Evolutionary conservation across 2,329 filamentous ascomycete species (phyloP), one percentile per base, ranked within the genome.

Genomic region (Arthrobotrys megalospora): DNA sequence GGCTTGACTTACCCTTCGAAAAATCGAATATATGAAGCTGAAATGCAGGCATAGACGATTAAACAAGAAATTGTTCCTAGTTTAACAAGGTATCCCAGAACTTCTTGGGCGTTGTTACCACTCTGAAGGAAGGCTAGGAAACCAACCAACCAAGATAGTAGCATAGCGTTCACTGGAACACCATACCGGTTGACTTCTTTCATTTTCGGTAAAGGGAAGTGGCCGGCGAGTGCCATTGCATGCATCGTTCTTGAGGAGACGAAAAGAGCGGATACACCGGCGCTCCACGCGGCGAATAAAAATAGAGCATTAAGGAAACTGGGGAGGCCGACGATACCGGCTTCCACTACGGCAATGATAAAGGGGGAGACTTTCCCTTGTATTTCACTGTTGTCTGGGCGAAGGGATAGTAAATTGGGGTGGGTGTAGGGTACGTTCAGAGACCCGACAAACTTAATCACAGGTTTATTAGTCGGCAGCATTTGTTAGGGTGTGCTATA

Each of bases 231-330:
- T 73, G 86, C 85, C 63, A 87, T 82, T 0, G 85, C 85, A 81
- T 86, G 85, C 16, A 86, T 81, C 7, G 85, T 81, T 64, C 86
- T 82, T 11, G 84, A 85, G 21, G 85, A 84, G 45, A 85, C 83
- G 80, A 86, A 86, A 34, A 86, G 82, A 7, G 83, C 83, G 75
- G 85, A 86, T 67, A 86, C 84, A 0, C 84, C 85, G 8, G 84
- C 84, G 0, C 85, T 85, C 32, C 84, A 84, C 1, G 85, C 85
- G 0, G 85, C 85, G 80, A 87, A 86, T 41, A 86, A 83, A 81
- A 85, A 86, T 73, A 86, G 85, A 1, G 83, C 85, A 63, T 86
- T 86, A 80, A 86, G 84, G 67, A 86, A 83, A 52, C 84, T 83
- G 1, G 86, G 85, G 80, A 83, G 83, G 5, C 81, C 82, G 1